Evolutionary conservation across 345 rosid species (phyloP), one percentile per base, ranked within the genome.

Genomic region (Erucastrum elatum): DNA sequence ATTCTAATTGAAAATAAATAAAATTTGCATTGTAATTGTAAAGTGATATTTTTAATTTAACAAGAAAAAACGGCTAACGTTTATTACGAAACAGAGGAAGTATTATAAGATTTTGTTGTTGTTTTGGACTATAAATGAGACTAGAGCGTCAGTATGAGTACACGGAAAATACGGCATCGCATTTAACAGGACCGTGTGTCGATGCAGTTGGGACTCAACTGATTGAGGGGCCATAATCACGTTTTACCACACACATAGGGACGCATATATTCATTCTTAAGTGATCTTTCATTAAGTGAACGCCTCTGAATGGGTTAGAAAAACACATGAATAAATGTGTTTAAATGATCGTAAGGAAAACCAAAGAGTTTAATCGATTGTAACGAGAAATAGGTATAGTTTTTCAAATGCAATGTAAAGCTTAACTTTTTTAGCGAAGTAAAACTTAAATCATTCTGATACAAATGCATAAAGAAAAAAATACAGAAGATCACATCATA

Each of bases 191-290:
- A 39, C 73, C 61, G 66, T 64, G 35, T 66, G 71, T 77, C 33
- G 64, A 73, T 72, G 74, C 55, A 33, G 69, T 72, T 72, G 82
- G 73, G 77, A 21, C 74, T 73, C 55, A 72, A 59, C 82, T 60
- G 55, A 71, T 21, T 41, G 73, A 3, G 62, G 81, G 68, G 13
- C 72, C 77, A 78, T 72, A 17, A 9, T 78, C 68, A 78, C 77
- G 77, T 78, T 39, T 71, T 59, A 44, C 61, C 29, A 30, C 55
- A 64, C 21, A 33, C 55, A 35, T 53, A 34, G 2, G 15, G 17
- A 25, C 53, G 16, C 68, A 16, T 13, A 75, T 66, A 33, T 4
- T 8, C 59, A 53, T 15, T 15, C 25, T 25, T 65, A 66, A 49
- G 41, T 15, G 5, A 26, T 35, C 55, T 12, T 34, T 6, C 9